A percentile compares a stretch with the other conserved stretches of the same genome.
These are phyloP conservation scores for Phytophthora tubulina DNA, from an alignment of 352 stramenopile species.

Conservation along the genomic window DNA sequence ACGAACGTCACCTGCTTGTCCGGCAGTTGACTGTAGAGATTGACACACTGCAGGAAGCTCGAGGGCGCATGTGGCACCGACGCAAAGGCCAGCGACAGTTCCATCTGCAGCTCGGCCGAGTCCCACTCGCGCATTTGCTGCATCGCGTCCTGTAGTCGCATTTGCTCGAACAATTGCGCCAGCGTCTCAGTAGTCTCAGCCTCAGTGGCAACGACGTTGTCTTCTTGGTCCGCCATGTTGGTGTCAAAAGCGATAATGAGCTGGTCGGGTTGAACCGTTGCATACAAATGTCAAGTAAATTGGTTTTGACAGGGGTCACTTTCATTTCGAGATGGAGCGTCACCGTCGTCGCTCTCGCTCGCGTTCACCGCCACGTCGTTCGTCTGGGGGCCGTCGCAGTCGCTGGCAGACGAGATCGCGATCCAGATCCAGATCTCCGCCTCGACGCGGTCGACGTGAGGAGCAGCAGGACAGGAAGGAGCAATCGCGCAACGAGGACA, in stretches of 20 bases:
- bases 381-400: slow-evolving; percentile 21
- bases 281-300: slow-evolving; percentile 36
- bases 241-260: slow-evolving; percentile 11
- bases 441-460: slow-evolving; percentile 6
- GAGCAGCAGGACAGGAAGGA: not conserved
- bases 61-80: slow-evolving; percentile 42
- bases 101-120: slow-evolving; percentile 36
- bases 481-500: slow-evolving; percentile 38
- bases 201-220: not conserved
- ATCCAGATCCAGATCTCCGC: slow-evolving; percentile 26
- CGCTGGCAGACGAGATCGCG: slow-evolving; percentile 27
- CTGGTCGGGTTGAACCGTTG: slow-evolving; percentile 4
- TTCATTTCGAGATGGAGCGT: slow-evolving; percentile 19
- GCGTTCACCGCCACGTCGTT: slow-evolving; percentile 35
- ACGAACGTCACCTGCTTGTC: slow-evolving; percentile 33
- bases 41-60: slow-evolving; percentile 51
- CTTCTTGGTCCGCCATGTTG: slow-evolving; percentile 12
- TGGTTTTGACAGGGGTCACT: slow-evolving; percentile 20
- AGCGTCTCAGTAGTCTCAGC: slow-evolving; percentile 28
- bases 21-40: slow-evolving; percentile 38
- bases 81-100: slow-evolving; percentile 49
- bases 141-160: slow-evolving; percentile 38
- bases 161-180: slow-evolving; percentile 44
- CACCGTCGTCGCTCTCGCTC: slow-evolving; percentile 27
- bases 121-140: slow-evolving; percentile 49